phyloP scores from a whole-genome alignment of 441 rosid species.

The Populus hybrid region DNA sequence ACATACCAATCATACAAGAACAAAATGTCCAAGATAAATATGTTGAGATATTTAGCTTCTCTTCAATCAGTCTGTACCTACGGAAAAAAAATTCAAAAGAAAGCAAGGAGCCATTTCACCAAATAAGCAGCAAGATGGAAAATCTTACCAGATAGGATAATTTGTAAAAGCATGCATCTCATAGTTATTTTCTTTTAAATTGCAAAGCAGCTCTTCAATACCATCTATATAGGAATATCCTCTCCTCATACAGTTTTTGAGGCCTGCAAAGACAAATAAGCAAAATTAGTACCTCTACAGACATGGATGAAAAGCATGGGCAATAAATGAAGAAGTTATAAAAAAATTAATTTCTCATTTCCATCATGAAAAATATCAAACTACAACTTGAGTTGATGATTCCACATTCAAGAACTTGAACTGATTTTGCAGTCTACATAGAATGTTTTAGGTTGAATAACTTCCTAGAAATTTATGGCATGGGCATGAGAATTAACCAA shows the following conservation, averaged over 20 bases:
- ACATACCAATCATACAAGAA: slow-evolving; percentile 64
- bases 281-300: slow-evolving; percentile 8
- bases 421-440: not conserved
- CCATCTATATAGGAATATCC: slow-evolving; percentile 81
- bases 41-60: slow-evolving; percentile 63
- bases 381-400: not conserved
- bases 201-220: slow-evolving; percentile 60
- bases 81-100: slow-evolving; percentile 14
- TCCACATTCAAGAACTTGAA: not conserved
- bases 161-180: slow-evolving; percentile 96
- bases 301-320: not conserved
- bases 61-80: slow-evolving; percentile 80
- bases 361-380: not conserved
- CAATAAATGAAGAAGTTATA: not conserved
- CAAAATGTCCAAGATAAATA: slow-evolving; percentile 93
- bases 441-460: not conserved
- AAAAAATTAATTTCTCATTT: not conserved
- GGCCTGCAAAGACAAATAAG: slow-evolving; percentile 39
- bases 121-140: not conserved
- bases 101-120: slow-evolving; percentile 17
- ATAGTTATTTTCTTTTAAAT: slow-evolving; percentile 49
- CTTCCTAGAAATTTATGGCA: slow-evolving; percentile 2
- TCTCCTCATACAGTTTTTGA: slow-evolving; percentile 64
- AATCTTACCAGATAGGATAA: slow-evolving; percentile 72
- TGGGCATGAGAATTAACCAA: not conserved